phyloP scores from a whole-genome alignment of 2,329 filamentous ascomycete genomes.

The Didymella pomorum region DNA sequence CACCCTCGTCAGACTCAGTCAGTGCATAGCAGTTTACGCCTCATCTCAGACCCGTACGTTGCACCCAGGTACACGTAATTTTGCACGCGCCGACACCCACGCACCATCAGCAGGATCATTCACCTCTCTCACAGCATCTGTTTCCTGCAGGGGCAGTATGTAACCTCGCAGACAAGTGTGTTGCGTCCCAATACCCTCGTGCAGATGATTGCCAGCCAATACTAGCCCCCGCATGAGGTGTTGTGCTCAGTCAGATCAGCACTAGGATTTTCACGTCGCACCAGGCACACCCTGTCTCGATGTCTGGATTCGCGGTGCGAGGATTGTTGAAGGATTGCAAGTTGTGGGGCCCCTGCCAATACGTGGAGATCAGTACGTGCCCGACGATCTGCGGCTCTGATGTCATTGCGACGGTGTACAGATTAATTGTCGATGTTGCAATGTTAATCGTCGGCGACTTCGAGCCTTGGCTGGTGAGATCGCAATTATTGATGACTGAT shows the following conservation, averaged over 20 bases:
- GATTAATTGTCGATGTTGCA: background rate
- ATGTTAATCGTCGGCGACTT: constrained; percentile 15
- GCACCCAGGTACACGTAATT: background rate
- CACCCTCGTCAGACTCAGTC: background rate
- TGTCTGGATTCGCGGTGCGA: background rate
- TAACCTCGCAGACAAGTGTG: constrained; percentile 1
- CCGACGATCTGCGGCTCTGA: constrained; percentile 10
- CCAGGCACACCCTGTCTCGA: constrained; percentile 12
- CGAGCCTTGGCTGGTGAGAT: background rate
- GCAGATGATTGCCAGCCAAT: constrained; percentile 15
- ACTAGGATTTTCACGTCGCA: constrained; percentile 14
- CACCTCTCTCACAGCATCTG: background rate
- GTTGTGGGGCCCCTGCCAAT: constrained; percentile 4
- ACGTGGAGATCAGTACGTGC: constrained; percentile 8
- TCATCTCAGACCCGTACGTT: background rate
- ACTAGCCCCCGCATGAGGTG: constrained; percentile 10
- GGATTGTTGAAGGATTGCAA: background rate
- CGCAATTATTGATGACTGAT: background rate
- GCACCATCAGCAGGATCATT: background rate
- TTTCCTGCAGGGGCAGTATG: constrained; percentile 15
- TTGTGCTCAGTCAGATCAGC: constrained; percentile 14
- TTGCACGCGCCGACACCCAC: background rate
- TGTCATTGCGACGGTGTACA: constrained; percentile 6
- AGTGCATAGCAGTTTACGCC: background rate
- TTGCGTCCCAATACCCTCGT: constrained; percentile 10